Evolutionary conservation across 176 grass and related monocot genomes (phyloP).

Genomic region (Oryza meyeriana): DNA sequence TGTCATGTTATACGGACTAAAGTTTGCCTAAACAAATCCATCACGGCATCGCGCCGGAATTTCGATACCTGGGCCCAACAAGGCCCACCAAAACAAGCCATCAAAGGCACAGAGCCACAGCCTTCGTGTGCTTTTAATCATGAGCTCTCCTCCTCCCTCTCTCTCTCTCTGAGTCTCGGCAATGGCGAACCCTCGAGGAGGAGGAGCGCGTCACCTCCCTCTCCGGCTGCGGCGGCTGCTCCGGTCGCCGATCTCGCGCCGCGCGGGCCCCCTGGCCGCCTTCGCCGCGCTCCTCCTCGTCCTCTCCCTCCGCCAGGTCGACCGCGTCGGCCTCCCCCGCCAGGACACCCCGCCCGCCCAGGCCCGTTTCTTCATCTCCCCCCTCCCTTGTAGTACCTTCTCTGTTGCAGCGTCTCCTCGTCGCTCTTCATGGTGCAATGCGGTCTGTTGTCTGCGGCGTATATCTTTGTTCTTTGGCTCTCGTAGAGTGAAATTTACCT

Average conservation of each 20-base stretch:
- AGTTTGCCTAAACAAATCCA: too few species aligned
- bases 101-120: too few species aligned
- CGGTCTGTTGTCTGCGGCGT: neutral
- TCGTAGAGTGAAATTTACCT: neutral
- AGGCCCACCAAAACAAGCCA: neutral
- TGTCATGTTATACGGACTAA: too few species aligned
- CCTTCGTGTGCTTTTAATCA: too few species aligned
- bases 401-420: neutral
- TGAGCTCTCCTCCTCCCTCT: neutral
- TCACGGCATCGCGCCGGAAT: too few species aligned
- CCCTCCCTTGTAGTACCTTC: neutral
- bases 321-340: conserved; percentile 47
- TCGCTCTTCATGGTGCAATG: neutral
- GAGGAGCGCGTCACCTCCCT: conserved; percentile 7
- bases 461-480: neutral
- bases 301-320: conserved; percentile 60
- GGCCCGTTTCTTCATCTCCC: conserved; percentile 19
- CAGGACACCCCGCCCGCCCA: neutral
- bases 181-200: conserved; percentile 27
- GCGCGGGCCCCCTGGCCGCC: conserved; percentile 37
- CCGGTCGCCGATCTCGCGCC: conserved; percentile 40
- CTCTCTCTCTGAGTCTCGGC: neutral
- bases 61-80: neutral
- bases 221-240: conserved; percentile 28
- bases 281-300: conserved; percentile 46